These are phyloP conservation scores for Prinsepia uniflora DNA, from an alignment of 306 rosid species.

Conservation along the genomic window DNA sequence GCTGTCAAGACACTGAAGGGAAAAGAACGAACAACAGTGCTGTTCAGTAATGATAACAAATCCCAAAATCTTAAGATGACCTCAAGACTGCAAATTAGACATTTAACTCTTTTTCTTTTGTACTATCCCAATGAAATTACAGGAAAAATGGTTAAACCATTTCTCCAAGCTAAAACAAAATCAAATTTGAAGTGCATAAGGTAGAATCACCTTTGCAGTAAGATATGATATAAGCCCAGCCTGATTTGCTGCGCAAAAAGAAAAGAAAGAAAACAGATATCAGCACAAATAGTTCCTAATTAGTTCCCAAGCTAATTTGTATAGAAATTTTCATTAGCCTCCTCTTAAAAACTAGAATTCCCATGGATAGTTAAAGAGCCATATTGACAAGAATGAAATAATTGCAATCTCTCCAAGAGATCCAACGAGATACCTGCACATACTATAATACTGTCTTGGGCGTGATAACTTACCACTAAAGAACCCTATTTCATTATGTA, in stretches of 20 bases:
- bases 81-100: neutral
- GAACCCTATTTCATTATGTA: neutral
- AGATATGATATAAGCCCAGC: constrained; percentile 79
- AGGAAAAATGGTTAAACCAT: neutral
- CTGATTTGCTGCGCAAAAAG: constrained; percentile 58
- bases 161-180: neutral
- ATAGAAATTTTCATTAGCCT: neutral
- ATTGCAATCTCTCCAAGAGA: no score
- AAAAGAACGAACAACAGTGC: constrained; percentile 17
- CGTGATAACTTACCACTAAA: neutral
- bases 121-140: neutral
- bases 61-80: neutral
- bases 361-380: neutral
- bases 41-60: constrained; percentile 8
- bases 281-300: constrained; percentile 11
- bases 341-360: neutral
- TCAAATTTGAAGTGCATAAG: constrained; percentile 13
- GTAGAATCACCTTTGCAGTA: constrained; percentile 67
- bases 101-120: neutral
- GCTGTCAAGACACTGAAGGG: constrained; percentile 71
- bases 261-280: constrained; percentile 17
- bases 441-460: no score
- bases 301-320: neutral
- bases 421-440: no score
- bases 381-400: neutral